Conservation (phyloP, 2,329 filamentous ascomycete genomes). For the Penicillium sp. region DNA sequence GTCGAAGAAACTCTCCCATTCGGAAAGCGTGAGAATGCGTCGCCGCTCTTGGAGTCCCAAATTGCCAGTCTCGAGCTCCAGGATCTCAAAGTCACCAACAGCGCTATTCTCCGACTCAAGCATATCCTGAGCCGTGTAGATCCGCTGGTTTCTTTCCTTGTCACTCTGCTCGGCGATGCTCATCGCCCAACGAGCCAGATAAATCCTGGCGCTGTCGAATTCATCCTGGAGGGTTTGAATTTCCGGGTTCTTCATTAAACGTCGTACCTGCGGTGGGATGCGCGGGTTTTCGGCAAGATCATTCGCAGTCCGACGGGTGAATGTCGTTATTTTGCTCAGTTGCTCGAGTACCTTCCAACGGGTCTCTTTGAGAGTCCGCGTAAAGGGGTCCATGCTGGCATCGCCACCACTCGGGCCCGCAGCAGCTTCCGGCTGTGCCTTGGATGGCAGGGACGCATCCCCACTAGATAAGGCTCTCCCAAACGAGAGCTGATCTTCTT, state of each 20-base stretch:
- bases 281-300: slow-evolving; percentile 90
- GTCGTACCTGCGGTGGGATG: slow-evolving; percentile 81
- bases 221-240: slow-evolving; percentile 95
- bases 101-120: slow-evolving; percentile 92
- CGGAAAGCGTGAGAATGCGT: slow-evolving; percentile 73
- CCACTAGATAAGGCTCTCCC: slow-evolving; percentile 48
- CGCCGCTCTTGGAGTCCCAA: slow-evolving; percentile 75
- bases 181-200: slow-evolving; percentile 97
- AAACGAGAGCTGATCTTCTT: slow-evolving; percentile 82
- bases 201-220: slow-evolving; percentile 93
- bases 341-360: slow-evolving; percentile 97
- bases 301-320: slow-evolving; percentile 87
- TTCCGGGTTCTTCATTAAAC: slow-evolving; percentile 85
- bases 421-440: slow-evolving; percentile 35
- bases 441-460: slow-evolving; percentile 40
- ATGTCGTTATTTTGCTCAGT: slow-evolving; percentile 95
- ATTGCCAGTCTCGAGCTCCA: slow-evolving; percentile 74
- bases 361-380: slow-evolving; percentile 90
- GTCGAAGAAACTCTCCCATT: slow-evolving; percentile 94
- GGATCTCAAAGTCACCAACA: slow-evolving; percentile 91
- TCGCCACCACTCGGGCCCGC: slow-evolving; percentile 49
- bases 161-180: slow-evolving; percentile 97
- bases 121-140: slow-evolving; percentile 92
- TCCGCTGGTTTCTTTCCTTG: slow-evolving; percentile 76
- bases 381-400: slow-evolving; percentile 85